Conservation (phyloP, 2,329 filamentous ascomycete species). For the Sporothrix inflata region DNA sequence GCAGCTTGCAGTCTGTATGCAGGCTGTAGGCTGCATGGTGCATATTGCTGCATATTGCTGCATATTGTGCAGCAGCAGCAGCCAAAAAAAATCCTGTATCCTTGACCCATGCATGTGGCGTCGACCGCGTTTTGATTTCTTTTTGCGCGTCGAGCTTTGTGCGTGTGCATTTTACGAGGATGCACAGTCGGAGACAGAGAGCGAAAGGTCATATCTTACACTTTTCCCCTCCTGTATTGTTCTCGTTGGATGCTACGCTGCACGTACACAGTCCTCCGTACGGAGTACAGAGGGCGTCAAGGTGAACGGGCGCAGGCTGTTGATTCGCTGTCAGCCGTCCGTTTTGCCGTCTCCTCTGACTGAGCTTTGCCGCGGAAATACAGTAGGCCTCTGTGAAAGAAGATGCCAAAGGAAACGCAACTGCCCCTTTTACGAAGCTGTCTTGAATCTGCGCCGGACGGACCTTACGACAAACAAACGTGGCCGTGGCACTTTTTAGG, state of each 20-base stretch:
- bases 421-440: background rate
- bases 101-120: background rate
- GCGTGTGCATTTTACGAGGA: background rate
- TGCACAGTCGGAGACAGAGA: slow-evolving; percentile 16
- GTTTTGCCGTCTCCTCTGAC: background rate
- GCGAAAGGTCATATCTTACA: background rate
- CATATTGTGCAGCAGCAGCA: background rate
- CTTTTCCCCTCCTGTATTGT: background rate
- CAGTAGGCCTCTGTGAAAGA: background rate
- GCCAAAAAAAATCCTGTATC: background rate
- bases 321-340: background rate
- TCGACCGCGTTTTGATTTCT: slow-evolving; percentile 1
- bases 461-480: background rate
- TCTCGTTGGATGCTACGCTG: slow-evolving; percentile 2
- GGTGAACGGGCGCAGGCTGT: background rate
- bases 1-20: slow-evolving; percentile 14
- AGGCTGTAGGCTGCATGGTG: background rate
- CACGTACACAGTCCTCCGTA: background rate
- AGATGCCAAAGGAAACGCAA: background rate
- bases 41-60: background rate
- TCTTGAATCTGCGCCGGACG: background rate
- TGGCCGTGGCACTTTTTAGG: background rate
- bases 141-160: background rate
- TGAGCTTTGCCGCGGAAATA: background rate
- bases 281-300: background rate